Conservation (phyloP, 495 filamentous ascomycete species). For the Penicillium odoratum region DNA sequence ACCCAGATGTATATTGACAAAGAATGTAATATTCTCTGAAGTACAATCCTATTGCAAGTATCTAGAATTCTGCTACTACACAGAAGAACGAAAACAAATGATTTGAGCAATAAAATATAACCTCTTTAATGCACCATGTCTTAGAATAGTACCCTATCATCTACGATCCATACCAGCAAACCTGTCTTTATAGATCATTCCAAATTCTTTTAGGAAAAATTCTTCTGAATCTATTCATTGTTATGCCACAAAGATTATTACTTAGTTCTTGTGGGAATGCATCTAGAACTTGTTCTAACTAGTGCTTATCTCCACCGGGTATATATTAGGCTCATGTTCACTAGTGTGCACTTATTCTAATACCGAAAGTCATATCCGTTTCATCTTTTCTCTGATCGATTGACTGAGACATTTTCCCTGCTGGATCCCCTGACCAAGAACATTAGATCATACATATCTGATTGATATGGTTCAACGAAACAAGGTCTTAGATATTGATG, state of each 20-base stretch:
- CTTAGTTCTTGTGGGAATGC: too few relatives aligned
- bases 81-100: not conserved
- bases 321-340: not conserved
- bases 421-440: not conserved
- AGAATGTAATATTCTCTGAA: not conserved
- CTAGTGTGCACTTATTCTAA: not conserved
- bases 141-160: not conserved
- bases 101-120: not conserved
- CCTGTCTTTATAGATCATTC: not conserved
- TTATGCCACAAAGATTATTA: too few relatives aligned
- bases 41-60: not conserved
- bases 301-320: not conserved
- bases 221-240: not conserved
- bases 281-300: not conserved
- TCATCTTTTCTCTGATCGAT: too few relatives aligned
- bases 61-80: not conserved
- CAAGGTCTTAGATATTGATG: constrained; percentile 50
- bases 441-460: not conserved
- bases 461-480: constrained; percentile 33
- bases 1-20: not conserved
- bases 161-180: not conserved
- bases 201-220: not conserved
- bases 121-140: not conserved
- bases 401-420: not conserved
- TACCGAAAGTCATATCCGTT: not conserved